Conservation (phyloP, 148 eudicot species). For the Pharnaceum exiguum region DNA sequence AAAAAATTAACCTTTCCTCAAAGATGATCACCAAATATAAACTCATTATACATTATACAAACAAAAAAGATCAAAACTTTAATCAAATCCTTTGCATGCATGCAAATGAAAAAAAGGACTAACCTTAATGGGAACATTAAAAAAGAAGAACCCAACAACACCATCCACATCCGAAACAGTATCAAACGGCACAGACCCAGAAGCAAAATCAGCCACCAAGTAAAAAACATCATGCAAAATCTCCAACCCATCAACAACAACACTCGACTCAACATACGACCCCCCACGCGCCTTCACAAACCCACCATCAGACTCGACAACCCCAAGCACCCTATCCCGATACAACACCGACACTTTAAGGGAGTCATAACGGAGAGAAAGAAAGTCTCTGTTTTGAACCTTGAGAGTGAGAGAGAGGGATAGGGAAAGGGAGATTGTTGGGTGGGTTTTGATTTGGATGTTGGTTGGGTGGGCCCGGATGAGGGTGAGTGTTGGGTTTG, state of each 20-base stretch:
- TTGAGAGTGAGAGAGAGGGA: slow-evolving; percentile 30
- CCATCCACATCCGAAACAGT: slow-evolving; percentile 37
- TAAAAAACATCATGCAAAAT: slow-evolving; percentile 50
- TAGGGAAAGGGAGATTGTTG: slow-evolving; percentile 34
- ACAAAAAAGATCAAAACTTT: not conserved
- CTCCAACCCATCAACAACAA: slow-evolving; percentile 34
- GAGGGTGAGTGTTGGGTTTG: slow-evolving; percentile 40
- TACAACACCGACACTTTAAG: slow-evolving; percentile 35
- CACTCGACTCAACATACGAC: slow-evolving; percentile 42
- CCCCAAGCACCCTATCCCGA: slow-evolving; percentile 41
- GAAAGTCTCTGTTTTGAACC: slow-evolving; percentile 41
- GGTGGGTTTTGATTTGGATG: slow-evolving; percentile 29
- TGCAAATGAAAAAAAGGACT: not conserved
- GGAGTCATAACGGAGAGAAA: slow-evolving; percentile 30
- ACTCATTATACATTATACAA: not conserved
- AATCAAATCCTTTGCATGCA: too few relatives aligned
- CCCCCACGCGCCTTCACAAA: slow-evolving; percentile 26
- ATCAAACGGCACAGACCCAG: slow-evolving; percentile 49
- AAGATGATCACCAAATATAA: too few relatives aligned
- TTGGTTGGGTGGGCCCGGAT: slow-evolving; percentile 34
- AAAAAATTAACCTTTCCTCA: too few relatives aligned
- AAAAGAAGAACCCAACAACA: slow-evolving; percentile 22
- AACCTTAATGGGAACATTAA: slow-evolving; percentile 45
- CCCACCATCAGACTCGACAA: slow-evolving; percentile 33
- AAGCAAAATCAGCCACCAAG: slow-evolving; percentile 46